Evolutionary conservation across 495 filamentous ascomycete genomes (phyloP).

Genomic region (Podospora bellae-mahoneyi): DNA sequence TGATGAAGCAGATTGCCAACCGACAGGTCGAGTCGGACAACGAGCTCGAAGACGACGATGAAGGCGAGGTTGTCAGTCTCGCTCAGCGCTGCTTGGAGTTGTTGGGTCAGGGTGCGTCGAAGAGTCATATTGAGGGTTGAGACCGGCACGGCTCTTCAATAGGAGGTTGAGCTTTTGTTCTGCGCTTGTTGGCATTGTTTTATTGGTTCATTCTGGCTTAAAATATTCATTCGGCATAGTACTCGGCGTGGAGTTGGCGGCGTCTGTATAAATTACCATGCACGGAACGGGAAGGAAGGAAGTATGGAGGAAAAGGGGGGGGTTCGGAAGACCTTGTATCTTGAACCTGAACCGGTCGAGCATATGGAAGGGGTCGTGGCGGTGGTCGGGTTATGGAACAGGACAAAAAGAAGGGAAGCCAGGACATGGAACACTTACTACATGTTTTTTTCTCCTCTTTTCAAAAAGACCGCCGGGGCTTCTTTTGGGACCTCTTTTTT

Average conservation of each 20-base stretch:
- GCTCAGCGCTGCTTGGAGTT: constrained; percentile 86
- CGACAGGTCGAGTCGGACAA: constrained; percentile 87
- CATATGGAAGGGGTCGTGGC: constrained; percentile 15
- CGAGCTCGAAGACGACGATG: constrained; percentile 80
- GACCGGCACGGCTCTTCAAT: neutral
- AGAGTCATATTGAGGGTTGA: constrained; percentile 57
- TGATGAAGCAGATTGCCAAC: constrained; percentile 87
- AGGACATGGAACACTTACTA: neutral
- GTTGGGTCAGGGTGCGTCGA: constrained; percentile 58
- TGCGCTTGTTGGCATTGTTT: constrained; percentile 5
- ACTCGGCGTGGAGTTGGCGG: constrained; percentile 39
- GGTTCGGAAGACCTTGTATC: constrained; percentile 23
- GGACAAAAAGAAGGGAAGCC: neutral
- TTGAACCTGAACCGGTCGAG: constrained; percentile 13
- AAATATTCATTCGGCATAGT: constrained; percentile 31
- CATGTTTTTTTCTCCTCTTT: neutral
- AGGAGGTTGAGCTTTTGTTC: constrained; percentile 4
- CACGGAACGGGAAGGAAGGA: constrained; percentile 23
- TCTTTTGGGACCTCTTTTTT: constrained; percentile 12
- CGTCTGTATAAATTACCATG: constrained; percentile 41
- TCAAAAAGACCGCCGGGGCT: neutral
- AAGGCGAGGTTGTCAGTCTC: constrained; percentile 88
- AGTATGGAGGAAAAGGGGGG: constrained; percentile 3
- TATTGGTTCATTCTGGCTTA: constrained; percentile 28
- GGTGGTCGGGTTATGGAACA: neutral